These are phyloP conservation scores for Pseudogymnoascus sp. DNA, from an alignment of 2,329 filamentous ascomycete species.

Conservation along the genomic window DNA sequence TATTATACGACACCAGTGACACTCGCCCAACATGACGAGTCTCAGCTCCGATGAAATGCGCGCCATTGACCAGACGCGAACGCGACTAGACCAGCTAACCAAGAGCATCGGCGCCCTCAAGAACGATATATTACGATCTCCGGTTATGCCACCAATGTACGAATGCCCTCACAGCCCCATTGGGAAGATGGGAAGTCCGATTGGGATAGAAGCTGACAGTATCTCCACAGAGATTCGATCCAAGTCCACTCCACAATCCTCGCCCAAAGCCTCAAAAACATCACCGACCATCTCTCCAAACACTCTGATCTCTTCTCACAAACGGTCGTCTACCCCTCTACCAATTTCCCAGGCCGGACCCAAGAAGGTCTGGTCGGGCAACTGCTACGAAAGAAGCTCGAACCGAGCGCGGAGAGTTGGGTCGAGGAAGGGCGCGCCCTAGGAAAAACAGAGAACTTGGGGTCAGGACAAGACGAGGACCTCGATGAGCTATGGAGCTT, in stretches of 20 bases:
- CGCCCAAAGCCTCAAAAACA: slow-evolving; percentile 57
- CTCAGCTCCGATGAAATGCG: slow-evolving; percentile 47
- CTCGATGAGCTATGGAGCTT: slow-evolving; percentile 49
- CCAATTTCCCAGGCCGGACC: slow-evolving; percentile 62
- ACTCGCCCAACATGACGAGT: not conserved
- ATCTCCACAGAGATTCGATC: slow-evolving; percentile 50
- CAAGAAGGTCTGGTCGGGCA: slow-evolving; percentile 58
- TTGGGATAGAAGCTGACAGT: slow-evolving; percentile 9
- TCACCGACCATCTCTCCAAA: slow-evolving; percentile 56
- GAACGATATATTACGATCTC: slow-evolving; percentile 49
- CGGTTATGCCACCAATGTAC: slow-evolving; percentile 61
- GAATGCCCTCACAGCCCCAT: slow-evolving; percentile 16
- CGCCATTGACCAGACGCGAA: slow-evolving; percentile 61
- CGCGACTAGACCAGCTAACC: slow-evolving; percentile 58
- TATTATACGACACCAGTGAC: not conserved
- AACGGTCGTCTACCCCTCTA: slow-evolving; percentile 66
- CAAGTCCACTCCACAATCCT: slow-evolving; percentile 66
- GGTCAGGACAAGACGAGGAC: slow-evolving; percentile 28
- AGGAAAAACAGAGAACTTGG: slow-evolving; percentile 24
- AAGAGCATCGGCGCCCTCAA: slow-evolving; percentile 59
- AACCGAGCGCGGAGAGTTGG: slow-evolving; percentile 67
- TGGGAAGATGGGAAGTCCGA: not conserved
- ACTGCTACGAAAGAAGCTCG: slow-evolving; percentile 74
- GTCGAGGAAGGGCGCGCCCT: slow-evolving; percentile 54
- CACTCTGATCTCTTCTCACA: slow-evolving; percentile 60